phyloP scores from a whole-genome alignment of 2,329 filamentous ascomycete genomes.

The Xylaria sp. region DNA sequence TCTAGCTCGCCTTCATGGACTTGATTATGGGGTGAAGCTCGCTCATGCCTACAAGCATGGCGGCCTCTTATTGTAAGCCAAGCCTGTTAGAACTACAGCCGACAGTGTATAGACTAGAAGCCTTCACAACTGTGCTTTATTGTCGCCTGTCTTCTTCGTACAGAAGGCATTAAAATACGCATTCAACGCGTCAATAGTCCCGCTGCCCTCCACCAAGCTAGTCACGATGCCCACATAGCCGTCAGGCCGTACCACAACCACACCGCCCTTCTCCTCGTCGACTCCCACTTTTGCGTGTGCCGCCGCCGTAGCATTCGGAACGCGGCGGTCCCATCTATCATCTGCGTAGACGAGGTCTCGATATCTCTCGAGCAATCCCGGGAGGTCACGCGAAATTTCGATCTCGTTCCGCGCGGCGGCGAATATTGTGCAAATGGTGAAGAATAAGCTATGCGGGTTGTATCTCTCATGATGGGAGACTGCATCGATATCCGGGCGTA shows the following conservation, averaged over 20 bases:
- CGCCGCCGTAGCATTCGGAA: slow-evolving; percentile 74
- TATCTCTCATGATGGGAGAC: slow-evolving; percentile 82
- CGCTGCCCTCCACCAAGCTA: slow-evolving; percentile 76
- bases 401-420: slow-evolving; percentile 73
- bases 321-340: slow-evolving; percentile 77
- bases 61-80: background rate
- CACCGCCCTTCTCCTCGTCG: slow-evolving; percentile 75
- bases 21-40: background rate
- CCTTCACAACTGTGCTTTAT: slow-evolving; percentile 52
- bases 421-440: slow-evolving; percentile 81
- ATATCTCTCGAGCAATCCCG: slow-evolving; percentile 77
- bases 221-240: slow-evolving; percentile 85
- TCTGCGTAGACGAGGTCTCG: slow-evolving; percentile 87
- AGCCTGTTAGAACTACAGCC: background rate
- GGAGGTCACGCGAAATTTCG: slow-evolving; percentile 77
- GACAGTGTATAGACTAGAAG: background rate
- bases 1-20: background rate
- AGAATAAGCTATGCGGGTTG: slow-evolving; percentile 86
- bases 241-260: slow-evolving; percentile 87
- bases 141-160: slow-evolving; percentile 65
- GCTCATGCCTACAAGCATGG: background rate
- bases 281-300: slow-evolving; percentile 91
- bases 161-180: slow-evolving; percentile 81
- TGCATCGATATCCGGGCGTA: slow-evolving; percentile 66
- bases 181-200: slow-evolving; percentile 84